These are phyloP conservation scores for Penicillium sp. DNA, from an alignment of 2,329 filamentous ascomycete genomes.

Conservation along the genomic window DNA sequence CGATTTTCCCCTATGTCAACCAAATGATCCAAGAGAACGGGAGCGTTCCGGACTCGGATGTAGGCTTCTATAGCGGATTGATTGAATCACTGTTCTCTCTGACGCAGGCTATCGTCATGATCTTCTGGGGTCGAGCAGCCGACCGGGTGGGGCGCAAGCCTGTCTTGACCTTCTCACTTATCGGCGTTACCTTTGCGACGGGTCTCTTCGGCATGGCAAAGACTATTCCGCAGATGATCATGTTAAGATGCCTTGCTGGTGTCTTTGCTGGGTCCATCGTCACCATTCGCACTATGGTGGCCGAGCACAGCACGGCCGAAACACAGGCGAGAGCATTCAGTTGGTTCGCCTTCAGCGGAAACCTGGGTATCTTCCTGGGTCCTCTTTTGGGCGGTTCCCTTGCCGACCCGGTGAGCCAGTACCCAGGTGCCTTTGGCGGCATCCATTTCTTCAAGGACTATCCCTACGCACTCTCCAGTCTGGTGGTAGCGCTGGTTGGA, in stretches of 20 bases:
- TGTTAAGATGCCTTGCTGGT: conserved; percentile 69
- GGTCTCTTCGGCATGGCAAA: conserved; percentile 67
- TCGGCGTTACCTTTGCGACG: conserved; percentile 61
- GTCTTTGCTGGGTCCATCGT: conserved; percentile 72
- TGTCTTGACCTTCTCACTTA: conserved; percentile 64
- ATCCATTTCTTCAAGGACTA: conserved; percentile 60
- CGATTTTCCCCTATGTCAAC: conserved; percentile 77
- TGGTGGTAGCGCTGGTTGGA: conserved; percentile 57
- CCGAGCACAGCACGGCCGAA: conserved; percentile 66
- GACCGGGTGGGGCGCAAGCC: conserved; percentile 72
- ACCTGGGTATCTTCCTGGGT: conserved; percentile 71
- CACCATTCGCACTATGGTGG: conserved; percentile 73
- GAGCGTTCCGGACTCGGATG: conserved; percentile 59
- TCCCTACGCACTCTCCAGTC: conserved; percentile 64
- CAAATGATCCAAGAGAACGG: conserved; percentile 71
- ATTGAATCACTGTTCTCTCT: conserved; percentile 70
- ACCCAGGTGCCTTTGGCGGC: conserved; percentile 56
- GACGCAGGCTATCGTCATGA: conserved; percentile 75
- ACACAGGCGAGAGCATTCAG: conserved; percentile 73
- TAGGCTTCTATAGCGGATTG: conserved; percentile 76
- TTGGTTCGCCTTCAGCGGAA: conserved; percentile 72
- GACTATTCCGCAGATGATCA: conserved; percentile 70
- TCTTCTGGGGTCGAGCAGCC: conserved; percentile 67
- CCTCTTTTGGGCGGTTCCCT: conserved; percentile 65
- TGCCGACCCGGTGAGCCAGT: conserved; percentile 65